Conservation (phyloP, 2,329 filamentous ascomycete species). For the Fusarium siculi region DNA sequence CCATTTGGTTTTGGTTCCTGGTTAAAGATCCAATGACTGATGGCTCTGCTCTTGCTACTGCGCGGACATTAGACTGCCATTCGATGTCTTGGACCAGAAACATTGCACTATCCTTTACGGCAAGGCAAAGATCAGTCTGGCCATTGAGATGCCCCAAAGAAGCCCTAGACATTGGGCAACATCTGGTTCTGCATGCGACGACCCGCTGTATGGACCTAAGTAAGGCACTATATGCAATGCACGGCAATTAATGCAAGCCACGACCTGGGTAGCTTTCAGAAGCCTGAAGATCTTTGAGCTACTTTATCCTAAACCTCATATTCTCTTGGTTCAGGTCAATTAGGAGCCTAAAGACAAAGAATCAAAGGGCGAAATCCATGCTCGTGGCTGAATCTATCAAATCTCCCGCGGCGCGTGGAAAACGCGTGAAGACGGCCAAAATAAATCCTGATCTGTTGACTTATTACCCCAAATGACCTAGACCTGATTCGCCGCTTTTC, state of each 20-base stretch:
- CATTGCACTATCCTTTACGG: not conserved
- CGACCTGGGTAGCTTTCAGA: slow-evolving; percentile 12
- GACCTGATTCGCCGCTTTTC: slow-evolving; percentile 19
- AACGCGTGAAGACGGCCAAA: slow-evolving; percentile 22
- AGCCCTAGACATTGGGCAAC: not conserved
- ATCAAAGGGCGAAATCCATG: not conserved
- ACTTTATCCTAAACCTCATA: not conserved
- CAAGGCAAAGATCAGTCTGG: not conserved
- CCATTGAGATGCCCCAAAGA: not conserved
- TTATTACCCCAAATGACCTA: slow-evolving; percentile 27
- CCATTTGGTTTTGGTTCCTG: slow-evolving; percentile 16
- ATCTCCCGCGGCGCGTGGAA: slow-evolving; percentile 32
- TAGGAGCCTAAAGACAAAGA: slow-evolving; percentile 2
- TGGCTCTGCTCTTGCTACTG: not conserved
- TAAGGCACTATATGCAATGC: slow-evolving; percentile 40
- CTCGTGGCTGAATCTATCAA: slow-evolving; percentile 22
- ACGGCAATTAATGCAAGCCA: slow-evolving; percentile 39
- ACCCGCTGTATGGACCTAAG: slow-evolving; percentile 14
- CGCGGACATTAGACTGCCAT: slow-evolving; percentile 19
- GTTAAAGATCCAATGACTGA: slow-evolving; percentile 7
- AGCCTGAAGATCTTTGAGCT: slow-evolving; percentile 1
- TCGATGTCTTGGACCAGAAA: slow-evolving; percentile 11
- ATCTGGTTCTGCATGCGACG: slow-evolving; percentile 24
- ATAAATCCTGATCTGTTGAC: slow-evolving; percentile 28
- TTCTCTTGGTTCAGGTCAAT: not conserved